Percentiles rank a stretch among this genome's conserved stretches.
Conservation (phyloP, 768 basidiomycete genomes). For the Termitomyces sp. region DNA sequence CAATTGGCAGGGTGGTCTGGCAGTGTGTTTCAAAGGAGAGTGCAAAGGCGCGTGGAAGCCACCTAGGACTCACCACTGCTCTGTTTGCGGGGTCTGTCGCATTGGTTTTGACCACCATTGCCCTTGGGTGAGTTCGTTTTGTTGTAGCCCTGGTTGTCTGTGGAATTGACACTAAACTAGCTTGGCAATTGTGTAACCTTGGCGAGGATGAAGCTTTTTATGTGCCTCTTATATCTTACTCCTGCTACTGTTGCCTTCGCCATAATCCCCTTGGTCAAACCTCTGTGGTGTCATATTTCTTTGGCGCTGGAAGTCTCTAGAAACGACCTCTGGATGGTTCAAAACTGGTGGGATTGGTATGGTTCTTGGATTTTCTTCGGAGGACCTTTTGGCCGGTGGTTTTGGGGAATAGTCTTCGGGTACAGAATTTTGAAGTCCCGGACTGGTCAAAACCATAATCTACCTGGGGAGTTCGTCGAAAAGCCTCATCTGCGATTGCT, state of each 20-base stretch:
- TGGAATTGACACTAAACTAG: constrained; percentile 16
- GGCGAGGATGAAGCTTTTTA: constrained; percentile 33
- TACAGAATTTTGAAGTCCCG: constrained; percentile 24
- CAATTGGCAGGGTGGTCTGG: constrained; percentile 29
- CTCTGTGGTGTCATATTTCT: constrained; percentile 24
- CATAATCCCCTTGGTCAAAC: constrained; percentile 23
- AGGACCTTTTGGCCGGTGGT: constrained; percentile 39
- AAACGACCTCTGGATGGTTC: constrained; percentile 22
- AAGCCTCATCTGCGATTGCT: constrained; percentile 33
- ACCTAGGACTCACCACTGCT: constrained; percentile 41
- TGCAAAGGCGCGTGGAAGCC: constrained; percentile 40
- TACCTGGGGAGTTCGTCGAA: constrained; percentile 28
- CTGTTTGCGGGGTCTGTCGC: constrained; percentile 41
- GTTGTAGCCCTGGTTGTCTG: not conserved
- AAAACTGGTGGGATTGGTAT: constrained; percentile 40
- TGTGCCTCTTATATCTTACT: constrained; percentile 27
- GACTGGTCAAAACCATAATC: constrained; percentile 1
- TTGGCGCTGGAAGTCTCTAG: constrained; percentile 27
- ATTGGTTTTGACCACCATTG: constrained; percentile 46
- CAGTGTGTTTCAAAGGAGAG: constrained; percentile 27
- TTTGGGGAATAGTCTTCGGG: constrained; percentile 34
- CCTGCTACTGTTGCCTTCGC: constrained; percentile 27
- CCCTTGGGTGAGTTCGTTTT: constrained; percentile 34
- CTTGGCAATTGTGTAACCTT: constrained; percentile 41
- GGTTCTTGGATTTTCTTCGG: constrained; percentile 42